Evolutionary conservation across 2,329 filamentous ascomycete genomes (phyloP).

Genomic region (Neurospora sp.): DNA sequence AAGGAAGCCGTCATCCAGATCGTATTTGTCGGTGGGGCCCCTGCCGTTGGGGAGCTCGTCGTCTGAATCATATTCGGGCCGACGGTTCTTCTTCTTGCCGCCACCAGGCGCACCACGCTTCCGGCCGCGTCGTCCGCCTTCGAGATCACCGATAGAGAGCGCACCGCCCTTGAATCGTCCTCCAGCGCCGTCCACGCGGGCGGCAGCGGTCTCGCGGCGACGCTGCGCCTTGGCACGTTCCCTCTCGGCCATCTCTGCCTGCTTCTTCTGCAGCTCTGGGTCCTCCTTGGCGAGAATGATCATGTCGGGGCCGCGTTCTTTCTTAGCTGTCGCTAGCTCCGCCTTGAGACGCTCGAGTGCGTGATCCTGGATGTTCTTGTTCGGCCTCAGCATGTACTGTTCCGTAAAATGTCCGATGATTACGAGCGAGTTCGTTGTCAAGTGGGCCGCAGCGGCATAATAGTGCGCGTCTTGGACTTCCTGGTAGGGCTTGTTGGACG

Average conservation of each 20-base stretch:
- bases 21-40: conserved; percentile 63
- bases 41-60: conserved; percentile 54
- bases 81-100: conserved; percentile 42
- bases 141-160: conserved; percentile 60
- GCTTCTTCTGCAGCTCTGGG: conserved; percentile 64
- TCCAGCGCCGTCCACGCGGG: conserved; percentile 48
- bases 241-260: conserved; percentile 66
- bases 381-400: conserved; percentile 59
- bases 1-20: conserved; percentile 71
- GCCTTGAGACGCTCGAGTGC: conserved; percentile 60
- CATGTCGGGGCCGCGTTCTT: conserved; percentile 47
- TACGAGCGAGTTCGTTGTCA: conserved; percentile 57
- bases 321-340: conserved; percentile 54
- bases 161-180: conserved; percentile 40
- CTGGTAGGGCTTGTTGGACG: conserved; percentile 49
- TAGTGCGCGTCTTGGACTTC: conserved; percentile 64
- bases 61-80: conserved; percentile 66
- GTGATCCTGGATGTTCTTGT: conserved; percentile 59
- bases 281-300: conserved; percentile 64
- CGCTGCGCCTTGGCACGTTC: conserved; percentile 59
- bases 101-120: conserved; percentile 44
- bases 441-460: conserved; percentile 64
- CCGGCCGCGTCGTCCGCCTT: conserved; percentile 47
- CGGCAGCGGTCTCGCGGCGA: conserved; percentile 57
- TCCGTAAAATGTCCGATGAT: conserved; percentile 69